Base-by-base conservation (phyloP, 2,329 filamentous ascomycete genomes). In the Neopestalotiopsis sp. region DNA sequence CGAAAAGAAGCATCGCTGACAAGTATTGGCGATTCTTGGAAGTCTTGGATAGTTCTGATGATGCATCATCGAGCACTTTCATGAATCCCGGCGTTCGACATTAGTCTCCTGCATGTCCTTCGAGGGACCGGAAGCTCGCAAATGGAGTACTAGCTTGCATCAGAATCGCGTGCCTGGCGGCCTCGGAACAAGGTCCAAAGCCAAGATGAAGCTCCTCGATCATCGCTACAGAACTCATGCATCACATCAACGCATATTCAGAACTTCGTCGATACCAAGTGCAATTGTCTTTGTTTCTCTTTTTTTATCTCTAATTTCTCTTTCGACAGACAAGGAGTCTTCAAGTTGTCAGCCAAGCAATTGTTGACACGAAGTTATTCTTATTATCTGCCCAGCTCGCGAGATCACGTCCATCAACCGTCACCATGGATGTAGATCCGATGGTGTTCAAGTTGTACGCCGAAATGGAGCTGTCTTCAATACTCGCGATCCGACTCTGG, bases 391-490 rank as follows among this genome's bases (percentile, higher is more conserved):
- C 73, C 61, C 74, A 81, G 67, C 70, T 73, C 5, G 81, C 81
- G 3, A 84, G 70, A 64, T 77, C 75, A 14, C 62, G 66, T 7
- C 79, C 80, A 49, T 82, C 71, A 62, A 77, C 72, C 64, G 77
- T 80, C 53, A 84, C 72, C 83, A 85, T 84, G 68, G 75, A 76
- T 68, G 72, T 74, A 14, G 79, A 75, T 34, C 83, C 84, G 57
- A 86, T 79, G 5, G 83, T 85, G 74, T 85, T 84, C 61, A 86
- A 75, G 68, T 82, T 83, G 73, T 84, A 84, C 63, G 84, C 75
- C 65, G 77, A 79, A 28, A 85, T 72, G 57, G 77, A 67, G 7
- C 61, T 67, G 7, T 72, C 74, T 61, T 75, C 67, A 30, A 80
- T 68, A 45, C 77, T 77, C 28, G 83, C 72, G 57, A 86, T 83